phyloP scores from a whole-genome alignment of 2,329 filamentous ascomycete genomes.

The Diaporthe vexans region DNA sequence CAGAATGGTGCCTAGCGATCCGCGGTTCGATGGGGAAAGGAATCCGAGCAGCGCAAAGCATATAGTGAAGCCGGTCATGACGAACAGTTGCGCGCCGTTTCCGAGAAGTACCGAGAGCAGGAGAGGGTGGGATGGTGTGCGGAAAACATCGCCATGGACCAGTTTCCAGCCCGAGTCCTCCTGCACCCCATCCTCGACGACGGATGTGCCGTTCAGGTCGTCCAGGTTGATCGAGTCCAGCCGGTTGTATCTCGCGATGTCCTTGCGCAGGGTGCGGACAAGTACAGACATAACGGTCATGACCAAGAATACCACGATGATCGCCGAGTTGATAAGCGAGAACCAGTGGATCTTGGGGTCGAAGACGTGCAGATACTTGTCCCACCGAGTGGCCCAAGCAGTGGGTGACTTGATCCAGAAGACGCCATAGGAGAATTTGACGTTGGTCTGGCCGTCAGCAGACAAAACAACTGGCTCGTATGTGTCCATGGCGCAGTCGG shows the following conservation, averaged over 20 bases:
- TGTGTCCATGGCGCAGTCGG: constrained; percentile 72
- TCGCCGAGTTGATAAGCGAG: constrained; percentile 94
- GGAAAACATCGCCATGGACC: constrained; percentile 97
- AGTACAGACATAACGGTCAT: constrained; percentile 95
- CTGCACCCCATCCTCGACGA: constrained; percentile 90
- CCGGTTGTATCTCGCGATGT: constrained; percentile 96
- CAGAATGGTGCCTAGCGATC: constrained; percentile 92
- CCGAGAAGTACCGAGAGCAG: constrained; percentile 90
- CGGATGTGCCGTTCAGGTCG: constrained; percentile 84
- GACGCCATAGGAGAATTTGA: constrained; percentile 93
- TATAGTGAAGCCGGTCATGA: constrained; percentile 97
- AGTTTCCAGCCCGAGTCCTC: constrained; percentile 99
- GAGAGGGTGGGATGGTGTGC: constrained; percentile 85
- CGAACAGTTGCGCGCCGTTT: constrained; percentile 95
- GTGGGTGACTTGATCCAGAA: constrained; percentile 88
- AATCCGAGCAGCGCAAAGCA: constrained; percentile 94
- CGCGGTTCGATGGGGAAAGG: constrained; percentile 94
- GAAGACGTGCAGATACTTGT: constrained; percentile 97
- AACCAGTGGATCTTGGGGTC: constrained; percentile 99
- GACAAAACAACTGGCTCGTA: constrained; percentile 74
- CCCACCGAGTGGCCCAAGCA: constrained; percentile 97
- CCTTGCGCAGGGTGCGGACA: constrained; percentile 88
- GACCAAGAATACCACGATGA: constrained; percentile 93
- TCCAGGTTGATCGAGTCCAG: constrained; percentile 92
- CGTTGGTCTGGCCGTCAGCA: constrained; percentile 69